Conservation (phyloP, 176 grass and related monocot species). For the Eleusine coracana region DNA sequence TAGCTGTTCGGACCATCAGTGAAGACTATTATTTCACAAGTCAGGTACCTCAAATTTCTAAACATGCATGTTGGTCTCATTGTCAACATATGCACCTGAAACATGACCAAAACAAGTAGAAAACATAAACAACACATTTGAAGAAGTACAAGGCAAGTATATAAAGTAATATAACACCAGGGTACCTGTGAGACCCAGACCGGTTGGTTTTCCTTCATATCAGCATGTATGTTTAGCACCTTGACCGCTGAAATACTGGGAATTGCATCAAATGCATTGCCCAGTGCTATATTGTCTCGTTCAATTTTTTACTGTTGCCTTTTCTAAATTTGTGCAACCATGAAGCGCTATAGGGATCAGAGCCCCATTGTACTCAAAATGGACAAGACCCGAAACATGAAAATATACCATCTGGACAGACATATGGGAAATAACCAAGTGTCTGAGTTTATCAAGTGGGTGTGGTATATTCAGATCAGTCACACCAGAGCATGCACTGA, state of each 20-base stretch:
- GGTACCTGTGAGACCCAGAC: not conserved
- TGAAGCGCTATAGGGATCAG: too few species aligned
- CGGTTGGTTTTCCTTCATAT: not conserved
- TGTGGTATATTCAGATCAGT: too few species aligned
- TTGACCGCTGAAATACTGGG: slow-evolving; percentile 18
- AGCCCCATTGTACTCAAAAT: too few species aligned
- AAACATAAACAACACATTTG: not conserved
- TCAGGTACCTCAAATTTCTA: slow-evolving; percentile 13
- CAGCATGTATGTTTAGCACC: not conserved
- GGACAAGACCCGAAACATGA: too few species aligned
- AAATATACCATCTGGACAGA: too few species aligned
- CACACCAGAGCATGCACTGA: too few species aligned
- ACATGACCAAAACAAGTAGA: not conserved
- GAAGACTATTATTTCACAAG: slow-evolving; percentile 7
- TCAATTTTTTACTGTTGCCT: too few species aligned
- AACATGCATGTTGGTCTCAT: not conserved
- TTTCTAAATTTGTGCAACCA: too few species aligned
- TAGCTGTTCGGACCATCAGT: not conserved
- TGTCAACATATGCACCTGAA: slow-evolving; percentile 18
- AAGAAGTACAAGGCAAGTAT: not conserved
- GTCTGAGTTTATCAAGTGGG: too few species aligned
- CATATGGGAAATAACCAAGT: too few species aligned
- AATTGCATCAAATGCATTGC: not conserved
- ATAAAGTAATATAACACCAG: not conserved
- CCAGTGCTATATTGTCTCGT: too few species aligned